Base-by-base conservation (phyloP, 345 rosid species). In the Eucalyptus victrix region DNA sequence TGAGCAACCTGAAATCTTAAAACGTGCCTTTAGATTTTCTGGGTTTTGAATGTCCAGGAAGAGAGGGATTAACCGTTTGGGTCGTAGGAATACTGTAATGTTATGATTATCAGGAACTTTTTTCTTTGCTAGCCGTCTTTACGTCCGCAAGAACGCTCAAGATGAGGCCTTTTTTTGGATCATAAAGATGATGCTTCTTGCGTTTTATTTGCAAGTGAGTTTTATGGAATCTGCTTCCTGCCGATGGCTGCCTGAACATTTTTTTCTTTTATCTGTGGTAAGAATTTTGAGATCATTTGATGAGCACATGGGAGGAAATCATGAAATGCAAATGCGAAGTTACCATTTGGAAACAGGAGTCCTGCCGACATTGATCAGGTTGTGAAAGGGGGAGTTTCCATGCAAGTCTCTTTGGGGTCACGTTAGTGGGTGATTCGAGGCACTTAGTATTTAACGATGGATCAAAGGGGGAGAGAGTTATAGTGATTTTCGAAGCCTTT, bases 141-240 rank as follows among this genome's bases (percentile, higher is more conserved):
- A 97, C 94, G 81, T 94, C 97, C 8, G 98, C 83, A 76, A 37
- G 83, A 37, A 90, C 4, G 99, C 98, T 67, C 99, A 96, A 69
- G 95, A 87, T 19, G 81, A 86, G 60, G 87, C 89, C 45, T 37
- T 72, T 37, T 72, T 72, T 21, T 5, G 28, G 81, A 37, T 72
- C 83, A 37, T 72, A 10, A 37, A 10, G 45, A 72, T 37, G 81
- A 34, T 72, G 28, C 45, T 72, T 72, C 28, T 69, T 62, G 76
- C 34, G 76, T 65, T 65, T n/a, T 7, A 65, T n/a, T 65, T n/a
- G 76, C 76, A 65, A 15, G 40, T 16, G 5, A 65, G 3, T 65
- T n/a, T 65, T n/a, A 3, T n/a, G 5, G 69, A 62, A 6, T 14
- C 69, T 62, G 26, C 45, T 72, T 72, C 44, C 44, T 34, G 26